These are phyloP conservation scores for Magnusiomyces sp. DNA, from an alignment of 1,139 yeast genomes.

Conservation along the genomic window DNA sequence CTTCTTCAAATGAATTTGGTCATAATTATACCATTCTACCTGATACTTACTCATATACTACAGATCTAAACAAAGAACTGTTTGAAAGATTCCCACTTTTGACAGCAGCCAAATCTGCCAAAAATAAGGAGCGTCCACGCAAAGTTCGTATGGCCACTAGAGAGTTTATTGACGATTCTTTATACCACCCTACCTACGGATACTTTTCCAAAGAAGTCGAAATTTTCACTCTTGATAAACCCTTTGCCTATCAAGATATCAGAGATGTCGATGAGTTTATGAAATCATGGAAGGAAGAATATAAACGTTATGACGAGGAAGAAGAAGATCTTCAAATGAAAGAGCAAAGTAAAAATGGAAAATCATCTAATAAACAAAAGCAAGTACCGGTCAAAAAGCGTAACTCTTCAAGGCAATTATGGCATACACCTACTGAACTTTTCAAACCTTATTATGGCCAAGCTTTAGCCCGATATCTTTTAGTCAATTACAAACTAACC, in stretches of 20 bases:
- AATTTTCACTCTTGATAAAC: conserved; percentile 44
- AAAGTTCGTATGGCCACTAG: conserved; percentile 61
- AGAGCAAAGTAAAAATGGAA: conserved; percentile 4
- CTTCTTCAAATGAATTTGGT: conserved; percentile 8
- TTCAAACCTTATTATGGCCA: conserved; percentile 77
- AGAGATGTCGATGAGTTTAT: conserved; percentile 63
- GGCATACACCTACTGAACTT: conserved; percentile 89
- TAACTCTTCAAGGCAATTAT: conserved; percentile 45
- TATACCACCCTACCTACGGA: conserved; percentile 75
- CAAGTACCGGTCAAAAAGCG: conserved; percentile 12
- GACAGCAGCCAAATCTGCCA: conserved; percentile 41
- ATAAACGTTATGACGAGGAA: conserved; percentile 42
- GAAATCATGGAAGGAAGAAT: conserved; percentile 61
- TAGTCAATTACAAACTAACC: conserved; percentile 60
- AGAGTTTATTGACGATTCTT: conserved; percentile 78
- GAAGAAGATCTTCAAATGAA: not conserved
- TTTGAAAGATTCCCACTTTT: conserved; percentile 41
- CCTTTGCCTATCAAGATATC: conserved; percentile 49
- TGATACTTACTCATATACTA: conserved; percentile 26
- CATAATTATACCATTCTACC: conserved; percentile 31
- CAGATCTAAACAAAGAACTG: conserved; percentile 29
- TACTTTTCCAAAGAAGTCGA: conserved; percentile 74
- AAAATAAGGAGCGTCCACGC: conserved; percentile 45
- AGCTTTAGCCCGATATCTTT: conserved; percentile 65
- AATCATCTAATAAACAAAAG: conserved; percentile 1